Evolutionary conservation across 768 basidiomycete genomes (phyloP).

Genomic region (Coprinopsis cinerea): DNA sequence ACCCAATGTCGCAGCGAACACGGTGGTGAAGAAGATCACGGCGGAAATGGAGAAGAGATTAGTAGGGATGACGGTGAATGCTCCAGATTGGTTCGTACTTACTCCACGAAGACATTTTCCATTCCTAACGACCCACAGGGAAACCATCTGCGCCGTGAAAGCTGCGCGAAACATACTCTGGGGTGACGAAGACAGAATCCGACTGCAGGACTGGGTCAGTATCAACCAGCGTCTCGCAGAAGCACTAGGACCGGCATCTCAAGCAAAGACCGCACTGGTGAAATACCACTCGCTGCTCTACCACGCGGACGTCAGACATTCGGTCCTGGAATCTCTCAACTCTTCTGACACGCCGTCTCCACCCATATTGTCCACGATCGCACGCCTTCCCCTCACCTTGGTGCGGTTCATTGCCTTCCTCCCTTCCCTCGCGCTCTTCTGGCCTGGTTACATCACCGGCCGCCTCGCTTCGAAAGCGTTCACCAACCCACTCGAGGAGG

Average conservation of each 20-base stretch:
- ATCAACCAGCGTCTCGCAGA: slow-evolving; percentile 44
- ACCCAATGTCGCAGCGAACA: slow-evolving; percentile 29
- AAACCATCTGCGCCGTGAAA: slow-evolving; percentile 51
- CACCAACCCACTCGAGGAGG: slow-evolving; percentile 48
- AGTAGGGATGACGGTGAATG: slow-evolving; percentile 53
- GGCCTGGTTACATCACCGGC: slow-evolving; percentile 55
- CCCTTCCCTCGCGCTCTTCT: slow-evolving; percentile 42
- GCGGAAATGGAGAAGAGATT: slow-evolving; percentile 43
- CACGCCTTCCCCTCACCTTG: slow-evolving; percentile 35
- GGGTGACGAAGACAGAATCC: slow-evolving; percentile 39
- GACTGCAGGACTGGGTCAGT: slow-evolving; percentile 43
- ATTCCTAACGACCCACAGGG: slow-evolving; percentile 31
- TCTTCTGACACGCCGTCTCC: slow-evolving; percentile 18
- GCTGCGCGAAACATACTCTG: slow-evolving; percentile 56
- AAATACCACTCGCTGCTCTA: slow-evolving; percentile 53
- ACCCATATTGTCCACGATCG: slow-evolving; percentile 20
- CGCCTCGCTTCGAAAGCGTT: slow-evolving; percentile 36
- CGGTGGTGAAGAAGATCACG: slow-evolving; percentile 54
- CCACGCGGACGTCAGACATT: slow-evolving; percentile 45
- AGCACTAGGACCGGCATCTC: not conserved
- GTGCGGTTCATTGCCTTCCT: slow-evolving; percentile 31
- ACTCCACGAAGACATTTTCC: not conserved
- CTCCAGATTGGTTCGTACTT: slow-evolving; percentile 54
- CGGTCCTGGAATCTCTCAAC: slow-evolving; percentile 30
- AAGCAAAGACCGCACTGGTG: slow-evolving; percentile 40